Conservation (phyloP, 2,329 filamentous ascomycete species). For the Arthrinium puccinioides region DNA sequence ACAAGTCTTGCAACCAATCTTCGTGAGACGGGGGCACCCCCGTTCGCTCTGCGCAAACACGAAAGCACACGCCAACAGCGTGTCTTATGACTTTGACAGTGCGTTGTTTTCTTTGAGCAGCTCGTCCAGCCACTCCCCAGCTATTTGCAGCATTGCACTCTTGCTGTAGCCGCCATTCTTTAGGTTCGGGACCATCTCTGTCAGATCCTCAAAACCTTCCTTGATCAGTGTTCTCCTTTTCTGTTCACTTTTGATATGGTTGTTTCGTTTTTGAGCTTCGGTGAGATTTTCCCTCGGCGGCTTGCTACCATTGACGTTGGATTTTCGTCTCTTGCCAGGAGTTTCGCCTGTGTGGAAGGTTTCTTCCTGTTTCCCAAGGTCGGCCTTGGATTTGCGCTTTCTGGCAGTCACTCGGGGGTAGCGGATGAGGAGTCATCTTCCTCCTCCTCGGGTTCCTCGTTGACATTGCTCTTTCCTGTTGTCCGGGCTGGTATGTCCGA, state of each 20-base stretch:
- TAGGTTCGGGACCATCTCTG: slow-evolving; percentile 67
- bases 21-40: too few species aligned
- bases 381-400: slow-evolving; percentile 41
- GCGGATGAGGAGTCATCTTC: slow-evolving; percentile 28
- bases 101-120: slow-evolving; percentile 61
- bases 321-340: slow-evolving; percentile 42
- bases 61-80: too few species aligned
- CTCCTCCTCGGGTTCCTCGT: slow-evolving; percentile 35
- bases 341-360: slow-evolving; percentile 26
- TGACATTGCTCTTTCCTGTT: slow-evolving; percentile 48
- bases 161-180: slow-evolving; percentile 73
- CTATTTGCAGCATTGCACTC: slow-evolving; percentile 68
- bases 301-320: slow-evolving; percentile 35
- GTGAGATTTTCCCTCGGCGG: slow-evolving; percentile 64
- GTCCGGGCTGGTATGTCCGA: slow-evolving; percentile 38
- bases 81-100: slow-evolving; percentile 42
- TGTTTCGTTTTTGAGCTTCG: slow-evolving; percentile 80
- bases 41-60: too few species aligned
- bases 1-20: too few species aligned
- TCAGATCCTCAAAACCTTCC: slow-evolving; percentile 75
- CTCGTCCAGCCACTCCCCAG: slow-evolving; percentile 71
- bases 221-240: slow-evolving; percentile 63
- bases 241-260: slow-evolving; percentile 53
- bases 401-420: slow-evolving; percentile 25
- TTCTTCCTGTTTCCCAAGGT: slow-evolving; percentile 27